Conservation (phyloP, 1,284 basidiomycete genomes). For the Binderoboletus segoi region DNA sequence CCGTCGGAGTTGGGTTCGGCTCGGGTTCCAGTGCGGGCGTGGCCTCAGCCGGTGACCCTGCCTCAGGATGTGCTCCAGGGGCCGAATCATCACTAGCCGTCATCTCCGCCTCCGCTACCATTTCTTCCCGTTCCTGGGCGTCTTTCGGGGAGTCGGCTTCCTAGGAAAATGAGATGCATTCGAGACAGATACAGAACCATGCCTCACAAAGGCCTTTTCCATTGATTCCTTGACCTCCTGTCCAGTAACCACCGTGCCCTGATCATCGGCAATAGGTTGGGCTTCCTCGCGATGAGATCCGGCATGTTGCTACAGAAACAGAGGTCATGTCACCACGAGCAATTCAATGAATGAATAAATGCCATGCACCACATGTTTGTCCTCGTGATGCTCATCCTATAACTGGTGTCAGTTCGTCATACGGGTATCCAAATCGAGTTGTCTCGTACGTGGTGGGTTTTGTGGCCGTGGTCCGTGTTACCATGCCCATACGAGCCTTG, state of each 20-base stretch:
- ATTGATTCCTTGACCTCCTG: slow-evolving; percentile 41
- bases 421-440: neutral
- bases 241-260: slow-evolving; percentile 34
- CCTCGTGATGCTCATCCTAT: slow-evolving; percentile 15
- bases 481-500: slow-evolving; percentile 23
- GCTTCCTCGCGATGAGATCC: slow-evolving; percentile 11
- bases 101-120: slow-evolving; percentile 6
- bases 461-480: slow-evolving; percentile 20
- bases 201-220: slow-evolving; percentile 36
- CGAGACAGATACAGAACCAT: neutral
- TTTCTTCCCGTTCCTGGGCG: slow-evolving; percentile 32
- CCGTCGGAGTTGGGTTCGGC: neutral
- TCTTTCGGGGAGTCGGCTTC: slow-evolving; percentile 36
- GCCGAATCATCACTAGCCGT: neutral
- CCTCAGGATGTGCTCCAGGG: neutral
- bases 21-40: slow-evolving; percentile 5
- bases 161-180: slow-evolving; percentile 21
- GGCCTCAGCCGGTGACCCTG: neutral
- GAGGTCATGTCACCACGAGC: neutral
- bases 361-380: slow-evolving; percentile 16
- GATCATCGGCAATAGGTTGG: slow-evolving; percentile 33
- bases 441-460: slow-evolving; percentile 27
- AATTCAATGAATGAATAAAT: neutral
- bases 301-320: slow-evolving; percentile 23
- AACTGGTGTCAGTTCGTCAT: slow-evolving; percentile 11